These are phyloP conservation scores for Diplodia sapinea DNA, from an alignment of 2,329 filamentous ascomycete species.

Conservation along the genomic window DNA sequence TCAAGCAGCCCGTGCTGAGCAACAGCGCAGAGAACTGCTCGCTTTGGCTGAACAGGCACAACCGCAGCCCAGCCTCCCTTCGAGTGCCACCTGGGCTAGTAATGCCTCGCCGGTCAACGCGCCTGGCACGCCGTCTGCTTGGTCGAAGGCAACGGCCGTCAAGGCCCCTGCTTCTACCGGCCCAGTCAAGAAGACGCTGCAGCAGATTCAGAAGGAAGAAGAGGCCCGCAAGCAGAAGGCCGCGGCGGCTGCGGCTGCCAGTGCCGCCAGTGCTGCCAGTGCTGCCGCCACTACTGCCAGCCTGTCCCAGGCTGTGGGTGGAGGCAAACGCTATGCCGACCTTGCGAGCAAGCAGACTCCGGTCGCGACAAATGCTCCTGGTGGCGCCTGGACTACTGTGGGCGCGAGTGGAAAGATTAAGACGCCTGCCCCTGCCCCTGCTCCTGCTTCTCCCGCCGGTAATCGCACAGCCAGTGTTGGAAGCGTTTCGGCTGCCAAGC, in stretches of 20 bases:
- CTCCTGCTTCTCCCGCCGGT: constrained; percentile 56
- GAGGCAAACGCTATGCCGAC: constrained; percentile 90
- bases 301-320: constrained; percentile 36
- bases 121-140: constrained; percentile 60
- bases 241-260: constrained; percentile 56
- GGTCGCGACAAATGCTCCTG: constrained; percentile 47
- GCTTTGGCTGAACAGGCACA: constrained; percentile 64
- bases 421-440: constrained; percentile 66
- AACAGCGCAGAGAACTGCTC: constrained; percentile 79
- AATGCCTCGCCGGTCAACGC: constrained; percentile 70
- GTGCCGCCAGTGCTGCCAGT: constrained; percentile 51
- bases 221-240: constrained; percentile 84
- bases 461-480: constrained; percentile 56
- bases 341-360: constrained; percentile 78
- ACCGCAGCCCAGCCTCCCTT: constrained; percentile 79
- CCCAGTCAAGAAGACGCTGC: constrained; percentile 80
- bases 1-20: constrained; percentile 75
- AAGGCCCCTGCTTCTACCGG: constrained; percentile 54
- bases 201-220: constrained; percentile 96
- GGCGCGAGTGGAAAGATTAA: constrained; percentile 93
- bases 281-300: constrained; percentile 49
- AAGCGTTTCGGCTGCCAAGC: constrained; percentile 50
- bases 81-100: constrained; percentile 87
- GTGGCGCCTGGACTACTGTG: constrained; percentile 88
- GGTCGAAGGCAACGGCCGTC: constrained; percentile 63